Percentiles rank a stretch among this genome's conserved stretches.
Evolutionary conservation across 345 rosid genomes (phyloP).

Genomic region (Laguncularia racemosa): DNA sequence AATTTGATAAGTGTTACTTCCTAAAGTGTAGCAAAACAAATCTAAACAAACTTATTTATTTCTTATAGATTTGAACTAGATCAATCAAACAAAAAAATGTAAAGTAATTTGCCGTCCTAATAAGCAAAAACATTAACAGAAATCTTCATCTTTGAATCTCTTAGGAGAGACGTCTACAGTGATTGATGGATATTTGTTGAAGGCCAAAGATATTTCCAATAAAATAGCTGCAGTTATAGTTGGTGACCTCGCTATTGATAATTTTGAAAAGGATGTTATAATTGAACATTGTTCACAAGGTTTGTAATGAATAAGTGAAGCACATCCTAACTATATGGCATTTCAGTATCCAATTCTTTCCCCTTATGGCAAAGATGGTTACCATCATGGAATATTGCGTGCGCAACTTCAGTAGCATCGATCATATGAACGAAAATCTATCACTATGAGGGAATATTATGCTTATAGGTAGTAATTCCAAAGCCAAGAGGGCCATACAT

Average conservation of each 20-base stretch:
- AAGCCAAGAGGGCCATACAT: background rate
- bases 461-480: background rate
- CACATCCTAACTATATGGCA: slow-evolving; percentile 6
- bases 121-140: too few species aligned
- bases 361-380: slow-evolving; percentile 7
- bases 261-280: background rate
- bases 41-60: too few species aligned
- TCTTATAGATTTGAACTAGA: too few species aligned
- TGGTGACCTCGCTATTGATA: background rate
- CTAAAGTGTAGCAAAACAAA: too few species aligned
- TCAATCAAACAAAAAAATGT: too few species aligned
- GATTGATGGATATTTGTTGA: too few species aligned
- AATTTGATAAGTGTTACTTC: too few species aligned
- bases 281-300: background rate
- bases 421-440: background rate
- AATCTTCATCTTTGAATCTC: too few species aligned
- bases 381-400: background rate
- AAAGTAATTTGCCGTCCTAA: too few species aligned
- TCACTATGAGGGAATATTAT: background rate
- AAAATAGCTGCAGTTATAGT: slow-evolving; percentile 3
- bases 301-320: background rate
- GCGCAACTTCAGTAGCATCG: too few species aligned
- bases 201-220: too few species aligned
- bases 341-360: slow-evolving; percentile 7
- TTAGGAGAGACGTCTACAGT: too few species aligned